phyloP scores from a whole-genome alignment of 208 protist genomes.

The Leishmania lainsoni region DNA sequence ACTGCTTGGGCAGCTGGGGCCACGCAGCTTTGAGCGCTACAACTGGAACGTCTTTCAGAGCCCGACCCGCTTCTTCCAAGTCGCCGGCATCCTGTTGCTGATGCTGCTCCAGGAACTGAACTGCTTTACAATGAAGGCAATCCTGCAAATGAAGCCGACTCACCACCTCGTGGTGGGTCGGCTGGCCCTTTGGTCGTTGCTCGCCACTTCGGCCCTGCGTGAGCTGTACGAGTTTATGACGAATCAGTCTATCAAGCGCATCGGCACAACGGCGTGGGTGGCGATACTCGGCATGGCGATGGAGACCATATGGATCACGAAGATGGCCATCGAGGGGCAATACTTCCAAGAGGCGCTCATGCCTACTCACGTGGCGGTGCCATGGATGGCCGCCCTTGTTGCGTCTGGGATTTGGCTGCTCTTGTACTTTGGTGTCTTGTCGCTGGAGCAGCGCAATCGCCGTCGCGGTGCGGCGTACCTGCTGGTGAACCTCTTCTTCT shows the following conservation, averaged over 20 bases:
- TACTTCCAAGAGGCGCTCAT: slow-evolving; percentile 73
- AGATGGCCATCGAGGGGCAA: slow-evolving; percentile 71
- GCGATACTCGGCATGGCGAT: slow-evolving; percentile 66
- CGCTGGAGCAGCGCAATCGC: slow-evolving; percentile 40
- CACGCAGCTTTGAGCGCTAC: slow-evolving; percentile 83
- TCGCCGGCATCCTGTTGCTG: slow-evolving; percentile 59
- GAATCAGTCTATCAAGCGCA: slow-evolving; percentile 67
- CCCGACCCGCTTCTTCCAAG: slow-evolving; percentile 73
- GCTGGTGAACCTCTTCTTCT: slow-evolving; percentile 68
- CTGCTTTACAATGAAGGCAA: slow-evolving; percentile 96
- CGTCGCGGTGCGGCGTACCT: slow-evolving; percentile 27
- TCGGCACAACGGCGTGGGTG: slow-evolving; percentile 93
- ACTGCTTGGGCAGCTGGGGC: slow-evolving; percentile 81
- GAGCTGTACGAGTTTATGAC: slow-evolving; percentile 95
- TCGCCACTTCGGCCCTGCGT: slow-evolving; percentile 85
- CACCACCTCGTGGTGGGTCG: slow-evolving; percentile 90
- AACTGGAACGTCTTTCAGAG: slow-evolving; percentile 91
- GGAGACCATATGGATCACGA: slow-evolving; percentile 77
- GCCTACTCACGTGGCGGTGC: slow-evolving; percentile 69
- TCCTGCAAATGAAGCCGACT: slow-evolving; percentile 90
- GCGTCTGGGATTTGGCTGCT: slow-evolving; percentile 66
- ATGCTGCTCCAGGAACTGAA: slow-evolving; percentile 94
- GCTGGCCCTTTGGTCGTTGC: slow-evolving; percentile 84
- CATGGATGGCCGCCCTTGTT: slow-evolving; percentile 65
- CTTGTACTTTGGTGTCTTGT: slow-evolving; percentile 76